These are phyloP conservation scores for Aspergillus cejpii DNA, from an alignment of 2,329 filamentous ascomycete species.

Conservation along the genomic window DNA sequence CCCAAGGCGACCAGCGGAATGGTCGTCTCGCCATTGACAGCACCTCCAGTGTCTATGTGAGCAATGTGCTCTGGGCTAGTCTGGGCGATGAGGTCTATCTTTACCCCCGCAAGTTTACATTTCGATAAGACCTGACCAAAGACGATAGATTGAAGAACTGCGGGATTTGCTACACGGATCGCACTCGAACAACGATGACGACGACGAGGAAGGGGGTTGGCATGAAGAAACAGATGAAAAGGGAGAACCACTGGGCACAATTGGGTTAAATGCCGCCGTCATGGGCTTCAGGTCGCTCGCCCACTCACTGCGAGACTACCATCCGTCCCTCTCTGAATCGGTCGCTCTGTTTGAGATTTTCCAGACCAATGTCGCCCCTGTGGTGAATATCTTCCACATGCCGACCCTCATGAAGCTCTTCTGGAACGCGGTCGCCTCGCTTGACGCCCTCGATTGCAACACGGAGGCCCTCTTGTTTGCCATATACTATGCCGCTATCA, in stretches of 20 bases:
- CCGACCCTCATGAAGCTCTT: slow-evolving; percentile 46
- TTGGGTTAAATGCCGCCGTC: slow-evolving; percentile 36
- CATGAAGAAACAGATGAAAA: slow-evolving; percentile 15
- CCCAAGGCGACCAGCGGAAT: slow-evolving; percentile 36
- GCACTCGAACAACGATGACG: slow-evolving; percentile 18
- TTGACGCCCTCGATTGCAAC: slow-evolving; percentile 43
- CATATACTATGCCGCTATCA: slow-evolving; percentile 53
- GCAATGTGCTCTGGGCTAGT: slow-evolving; percentile 56
- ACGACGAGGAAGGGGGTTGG: slow-evolving; percentile 44
- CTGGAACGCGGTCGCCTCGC: slow-evolving; percentile 41
- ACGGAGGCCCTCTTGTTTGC: slow-evolving; percentile 53
- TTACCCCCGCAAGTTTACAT: slow-evolving; percentile 8
- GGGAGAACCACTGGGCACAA: slow-evolving; percentile 42
- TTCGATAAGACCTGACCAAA: not conserved
- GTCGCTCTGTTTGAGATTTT: slow-evolving; percentile 15
- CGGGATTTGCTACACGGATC: slow-evolving; percentile 49
- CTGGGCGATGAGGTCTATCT: slow-evolving; percentile 51
- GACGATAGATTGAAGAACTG: slow-evolving; percentile 49
- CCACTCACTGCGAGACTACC: slow-evolving; percentile 47
- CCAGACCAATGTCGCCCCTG: slow-evolving; percentile 41
- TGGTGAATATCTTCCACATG: slow-evolving; percentile 51
- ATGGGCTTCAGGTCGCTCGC: slow-evolving; percentile 47
- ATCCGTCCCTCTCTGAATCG: slow-evolving; percentile 36
- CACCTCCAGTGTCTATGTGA: slow-evolving; percentile 55
- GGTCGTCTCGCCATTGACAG: slow-evolving; percentile 55